Conservation (phyloP, 139 green algal genomes). For the Picochlorum sp. region DNA sequence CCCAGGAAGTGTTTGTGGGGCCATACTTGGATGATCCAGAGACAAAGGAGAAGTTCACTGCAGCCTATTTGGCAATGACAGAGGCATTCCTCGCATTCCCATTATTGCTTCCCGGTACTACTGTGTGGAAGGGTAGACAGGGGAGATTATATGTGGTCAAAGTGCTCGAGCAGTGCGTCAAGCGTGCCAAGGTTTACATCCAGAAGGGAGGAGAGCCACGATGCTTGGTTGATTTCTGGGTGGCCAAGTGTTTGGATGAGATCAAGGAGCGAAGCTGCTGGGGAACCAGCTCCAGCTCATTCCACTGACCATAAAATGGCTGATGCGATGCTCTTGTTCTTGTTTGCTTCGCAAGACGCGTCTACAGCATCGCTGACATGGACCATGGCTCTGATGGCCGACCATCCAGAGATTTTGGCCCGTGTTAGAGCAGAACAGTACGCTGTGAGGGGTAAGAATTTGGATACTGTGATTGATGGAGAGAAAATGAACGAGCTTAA, state of each 20-base stretch:
- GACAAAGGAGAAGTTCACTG: slow-evolving; percentile 44
- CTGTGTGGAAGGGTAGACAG: slow-evolving; percentile 61
- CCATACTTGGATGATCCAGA: slow-evolving; percentile 68
- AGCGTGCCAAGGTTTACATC: slow-evolving; percentile 3
- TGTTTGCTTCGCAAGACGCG: slow-evolving; percentile 82
- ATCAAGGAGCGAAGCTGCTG: slow-evolving; percentile 47
- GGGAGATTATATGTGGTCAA: slow-evolving; percentile 57
- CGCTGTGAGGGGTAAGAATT: slow-evolving; percentile 38
- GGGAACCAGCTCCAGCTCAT: slow-evolving; percentile 45
- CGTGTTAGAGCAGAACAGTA: slow-evolving; percentile 58
- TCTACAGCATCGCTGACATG: slow-evolving; percentile 72
- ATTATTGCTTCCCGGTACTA: slow-evolving; percentile 72
- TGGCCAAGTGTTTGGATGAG: slow-evolving; percentile 41
- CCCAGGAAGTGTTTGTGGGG: slow-evolving; percentile 74
- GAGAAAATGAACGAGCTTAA: slow-evolving; percentile 62
- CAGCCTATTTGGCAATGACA: slow-evolving; percentile 67
- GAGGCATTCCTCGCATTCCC: slow-evolving; percentile 59
- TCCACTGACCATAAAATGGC: slow-evolving; percentile 22
- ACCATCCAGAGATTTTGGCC: slow-evolving; percentile 65
- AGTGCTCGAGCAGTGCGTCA: slow-evolving; percentile 46
- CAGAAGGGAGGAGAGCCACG: slow-evolving; percentile 49
- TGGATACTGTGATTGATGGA: slow-evolving; percentile 43
- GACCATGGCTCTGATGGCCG: slow-evolving; percentile 70
- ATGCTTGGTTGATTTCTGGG: slow-evolving; percentile 71
- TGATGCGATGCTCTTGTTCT: slow-evolving; percentile 75